Evolutionary conservation across 2,329 filamentous ascomycete species (phyloP).

Genomic region (Exophiala aquamarina): DNA sequence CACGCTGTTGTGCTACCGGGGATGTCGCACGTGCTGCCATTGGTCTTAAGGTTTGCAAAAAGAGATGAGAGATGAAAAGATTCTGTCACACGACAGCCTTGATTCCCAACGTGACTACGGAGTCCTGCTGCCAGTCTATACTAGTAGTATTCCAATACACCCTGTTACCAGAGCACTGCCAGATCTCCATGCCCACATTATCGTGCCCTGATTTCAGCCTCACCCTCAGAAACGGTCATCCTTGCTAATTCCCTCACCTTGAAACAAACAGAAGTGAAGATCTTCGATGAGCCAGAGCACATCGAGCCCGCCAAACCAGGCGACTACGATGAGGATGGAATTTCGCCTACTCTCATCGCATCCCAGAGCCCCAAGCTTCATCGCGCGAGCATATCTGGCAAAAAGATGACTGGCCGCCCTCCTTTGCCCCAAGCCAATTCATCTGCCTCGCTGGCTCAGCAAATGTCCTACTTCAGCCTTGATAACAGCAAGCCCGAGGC

Average conservation of each 20-base stretch:
- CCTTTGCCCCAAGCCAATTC: constrained; percentile 12
- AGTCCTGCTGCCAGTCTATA: not conserved
- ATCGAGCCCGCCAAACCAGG: constrained; percentile 18
- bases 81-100: constrained; percentile 13
- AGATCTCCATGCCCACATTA: not conserved
- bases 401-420: constrained; percentile 29
- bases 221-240: not conserved
- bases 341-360: constrained; percentile 20
- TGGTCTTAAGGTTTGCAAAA: too few species aligned
- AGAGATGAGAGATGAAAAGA: not conserved
- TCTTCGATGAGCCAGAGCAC: constrained; percentile 30
- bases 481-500: constrained; percentile 13
- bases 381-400: constrained; percentile 29
- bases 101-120: too few species aligned
- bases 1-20: too few species aligned
- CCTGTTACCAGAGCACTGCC: constrained; percentile 5
- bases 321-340: constrained; percentile 14
- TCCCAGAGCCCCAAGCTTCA: constrained; percentile 21
- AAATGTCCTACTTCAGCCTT: constrained; percentile 24
- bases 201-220: not conserved
- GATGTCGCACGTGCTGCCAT: not conserved
- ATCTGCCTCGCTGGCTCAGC: constrained; percentile 18
- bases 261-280: constrained; percentile 26
- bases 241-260: constrained; percentile 6
- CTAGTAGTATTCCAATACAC: not conserved